Base-by-base conservation (phyloP, 768 basidiomycete species). In the Lactarius tabidus region DNA sequence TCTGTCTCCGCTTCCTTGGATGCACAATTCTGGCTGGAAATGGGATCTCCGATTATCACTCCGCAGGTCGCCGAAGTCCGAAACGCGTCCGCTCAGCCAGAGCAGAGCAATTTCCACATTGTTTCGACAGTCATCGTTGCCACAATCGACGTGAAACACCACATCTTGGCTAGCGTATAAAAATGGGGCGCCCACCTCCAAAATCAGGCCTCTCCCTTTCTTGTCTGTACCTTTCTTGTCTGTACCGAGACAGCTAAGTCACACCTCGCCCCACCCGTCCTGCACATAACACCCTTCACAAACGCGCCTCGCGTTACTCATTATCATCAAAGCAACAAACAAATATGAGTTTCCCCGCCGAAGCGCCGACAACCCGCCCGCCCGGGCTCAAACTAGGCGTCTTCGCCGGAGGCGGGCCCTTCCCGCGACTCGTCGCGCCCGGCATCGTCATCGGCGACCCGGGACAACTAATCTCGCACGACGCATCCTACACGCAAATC, bases 371-470 rank as follows among this genome's bases (percentile, higher is more conserved):
- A 14, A 29, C 12, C 41, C 52, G 20, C 28, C 64, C 63, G 4
- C 43, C 58, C 1, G 59, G 59, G 14, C 51, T 64, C 38, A 64
- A 59, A 52, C 48, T 53, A 1, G 63, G 62, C 45, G 45, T 63
- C 48, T 63, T 63, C 18, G 56, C 62, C 1, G 56, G 56, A 28
- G 62, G 63, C n/a, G 58, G 59, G 33, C 64, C 58, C 10, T 64
- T 64, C 28, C 63, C 64, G 41, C 56, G 64, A 4, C 59, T 64
- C 18, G 59, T 55, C 33, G 64, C 59, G 20, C 64, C 58, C 0
- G 58, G 64, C 3, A 64, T 64, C 41, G 52, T 64, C 31, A 52
- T 64, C 14, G 58, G 41, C 26, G 43, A 60, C 41, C 58, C 35
- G 6, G 33, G n/a, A 1, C 55, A n/a, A 0, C 29, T 57, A 17